phyloP scores from a whole-genome alignment of 768 basidiomycete species.

The Boletus insuetus region DNA sequence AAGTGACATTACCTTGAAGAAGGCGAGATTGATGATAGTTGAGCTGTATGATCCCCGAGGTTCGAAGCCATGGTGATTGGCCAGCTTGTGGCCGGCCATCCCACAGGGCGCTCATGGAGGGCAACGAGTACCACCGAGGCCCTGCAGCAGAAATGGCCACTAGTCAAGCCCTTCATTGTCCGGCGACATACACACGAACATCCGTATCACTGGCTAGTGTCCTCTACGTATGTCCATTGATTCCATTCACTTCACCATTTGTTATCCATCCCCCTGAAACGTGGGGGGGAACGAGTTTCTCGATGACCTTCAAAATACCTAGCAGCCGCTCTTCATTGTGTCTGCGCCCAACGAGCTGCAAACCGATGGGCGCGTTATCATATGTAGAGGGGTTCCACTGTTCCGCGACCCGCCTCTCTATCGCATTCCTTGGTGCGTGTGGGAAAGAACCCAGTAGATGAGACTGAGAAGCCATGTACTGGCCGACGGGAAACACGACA shows the following conservation, averaged over 20 bases:
- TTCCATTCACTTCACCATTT: constrained; percentile 4
- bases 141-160: constrained; percentile 10
- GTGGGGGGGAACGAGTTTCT: constrained; percentile 23
- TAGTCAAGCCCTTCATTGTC: constrained; percentile 8
- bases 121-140: background rate
- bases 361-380: constrained; percentile 41
- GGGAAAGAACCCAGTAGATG: constrained; percentile 9
- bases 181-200: constrained; percentile 1
- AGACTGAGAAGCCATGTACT: constrained; percentile 28
- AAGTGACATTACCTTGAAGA: no score
- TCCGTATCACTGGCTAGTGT: background rate
- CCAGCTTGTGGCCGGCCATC: constrained; percentile 8
- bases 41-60: no score
- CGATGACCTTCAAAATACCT: constrained; percentile 42
- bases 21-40: no score
- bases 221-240: constrained; percentile 5
- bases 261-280: constrained; percentile 8
- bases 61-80: background rate
- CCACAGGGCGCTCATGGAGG: constrained; percentile 1
- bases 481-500: constrained; percentile 46
- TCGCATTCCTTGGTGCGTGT: constrained; percentile 32
- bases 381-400: constrained; percentile 45
- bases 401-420: constrained; percentile 34
- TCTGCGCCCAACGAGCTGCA: constrained; percentile 51
- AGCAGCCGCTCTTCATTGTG: constrained; percentile 50